Evolutionary conservation across 2,329 filamentous ascomycete species (phyloP).

Genomic region (Tympanopsis confertula): DNA sequence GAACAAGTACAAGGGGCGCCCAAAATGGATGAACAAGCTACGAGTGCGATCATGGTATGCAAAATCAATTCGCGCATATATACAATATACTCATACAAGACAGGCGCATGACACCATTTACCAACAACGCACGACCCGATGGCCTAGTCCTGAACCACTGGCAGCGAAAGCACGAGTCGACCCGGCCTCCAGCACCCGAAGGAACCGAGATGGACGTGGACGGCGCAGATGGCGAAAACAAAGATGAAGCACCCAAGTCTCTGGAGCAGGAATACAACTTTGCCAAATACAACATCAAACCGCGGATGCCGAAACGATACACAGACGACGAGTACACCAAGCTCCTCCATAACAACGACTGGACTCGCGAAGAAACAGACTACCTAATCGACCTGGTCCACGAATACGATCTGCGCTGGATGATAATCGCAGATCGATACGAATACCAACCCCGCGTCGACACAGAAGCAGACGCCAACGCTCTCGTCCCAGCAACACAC

Average conservation of each 20-base stretch:
- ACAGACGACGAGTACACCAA: slow-evolving; percentile 51
- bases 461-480: slow-evolving; percentile 16
- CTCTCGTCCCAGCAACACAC: not conserved
- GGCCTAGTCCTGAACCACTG: not conserved
- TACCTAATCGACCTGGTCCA: slow-evolving; percentile 48
- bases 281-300: slow-evolving; percentile 50
- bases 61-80: not conserved
- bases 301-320: slow-evolving; percentile 42
- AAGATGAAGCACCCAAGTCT: not conserved
- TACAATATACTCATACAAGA: not conserved
- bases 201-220: not conserved
- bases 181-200: not conserved
- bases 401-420: slow-evolving; percentile 55
- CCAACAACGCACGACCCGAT: not conserved
- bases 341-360: slow-evolving; percentile 44
- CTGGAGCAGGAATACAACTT: slow-evolving; percentile 19
- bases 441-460: slow-evolving; percentile 23
- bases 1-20: slow-evolving; percentile 13
- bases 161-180: not conserved
- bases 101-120: not conserved
- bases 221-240: not conserved
- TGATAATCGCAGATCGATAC: slow-evolving; percentile 54
- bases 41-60: slow-evolving; percentile 4
- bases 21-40: slow-evolving; percentile 12
- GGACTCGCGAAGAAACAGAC: slow-evolving; percentile 57